Evolutionary conservation across 73 alveolate species (phyloP).

Genomic region (Blepharisma japonicum): DNA sequence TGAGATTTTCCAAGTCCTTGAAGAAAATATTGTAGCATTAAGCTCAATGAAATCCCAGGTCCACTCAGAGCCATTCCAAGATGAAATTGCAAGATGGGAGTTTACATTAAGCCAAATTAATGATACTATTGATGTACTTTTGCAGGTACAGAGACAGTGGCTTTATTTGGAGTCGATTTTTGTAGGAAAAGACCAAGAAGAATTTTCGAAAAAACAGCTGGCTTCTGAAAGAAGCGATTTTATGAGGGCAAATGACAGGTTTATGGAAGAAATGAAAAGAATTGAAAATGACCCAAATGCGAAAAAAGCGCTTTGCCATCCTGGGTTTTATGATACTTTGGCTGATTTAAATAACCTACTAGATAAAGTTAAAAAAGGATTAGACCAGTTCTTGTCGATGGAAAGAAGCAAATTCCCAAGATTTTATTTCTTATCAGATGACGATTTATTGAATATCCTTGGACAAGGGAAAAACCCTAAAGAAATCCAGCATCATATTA

Average conservation of each 20-base stretch:
- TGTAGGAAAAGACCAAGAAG: conserved; percentile 78
- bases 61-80: conserved; percentile 77
- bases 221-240: conserved; percentile 50
- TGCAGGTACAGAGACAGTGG: conserved; percentile 76
- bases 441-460: conserved; percentile 96
- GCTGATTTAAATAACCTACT: conserved; percentile 36
- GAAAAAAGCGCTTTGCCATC: conserved; percentile 46
- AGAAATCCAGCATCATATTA: conserved; percentile 95
- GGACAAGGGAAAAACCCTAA: conserved; percentile 97
- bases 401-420: conserved; percentile 94
- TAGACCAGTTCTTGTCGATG: conserved; percentile 59
- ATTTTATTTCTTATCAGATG: conserved; percentile 99
- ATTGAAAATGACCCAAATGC: conserved; percentile 65
- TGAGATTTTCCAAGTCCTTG: conserved; percentile 73
- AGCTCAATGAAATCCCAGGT: conserved; percentile 80
- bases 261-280: conserved; percentile 63
- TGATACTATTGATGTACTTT: conserved; percentile 71
- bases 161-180: conserved; percentile 93
- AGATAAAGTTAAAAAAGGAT: conserved; percentile 45
- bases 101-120: conserved; percentile 59
- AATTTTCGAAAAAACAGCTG: conserved; percentile 60
- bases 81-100: conserved; percentile 81
- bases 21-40: conserved; percentile 89
- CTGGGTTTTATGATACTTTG: conserved; percentile 54
- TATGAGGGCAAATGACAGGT: conserved; percentile 46